These are phyloP conservation scores for Triglochin maritima DNA, from an alignment of 106 monocot genomes.

Conservation along the genomic window DNA sequence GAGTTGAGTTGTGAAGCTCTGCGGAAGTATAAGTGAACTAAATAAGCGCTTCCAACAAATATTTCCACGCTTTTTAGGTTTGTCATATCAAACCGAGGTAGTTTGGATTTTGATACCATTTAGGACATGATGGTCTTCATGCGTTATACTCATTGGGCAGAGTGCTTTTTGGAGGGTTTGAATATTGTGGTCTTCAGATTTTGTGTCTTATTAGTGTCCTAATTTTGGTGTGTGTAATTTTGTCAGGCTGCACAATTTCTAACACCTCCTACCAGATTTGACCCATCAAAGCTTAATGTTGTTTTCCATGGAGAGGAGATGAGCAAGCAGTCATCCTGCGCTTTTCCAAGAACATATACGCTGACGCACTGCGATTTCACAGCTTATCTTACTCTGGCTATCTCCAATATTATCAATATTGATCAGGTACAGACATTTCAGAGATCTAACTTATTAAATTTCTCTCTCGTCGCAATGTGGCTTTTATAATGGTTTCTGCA, in stretches of 20 bases:
- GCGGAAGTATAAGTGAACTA: too few relatives aligned
- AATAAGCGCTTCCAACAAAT: too few relatives aligned
- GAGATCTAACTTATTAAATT: background rate
- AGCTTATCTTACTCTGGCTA: slow-evolving; percentile 68
- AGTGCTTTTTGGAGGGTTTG: background rate
- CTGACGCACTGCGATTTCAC: slow-evolving; percentile 92
- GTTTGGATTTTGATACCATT: background rate
- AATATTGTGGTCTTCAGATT: background rate
- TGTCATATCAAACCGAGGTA: too few relatives aligned
- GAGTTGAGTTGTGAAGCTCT: too few relatives aligned
- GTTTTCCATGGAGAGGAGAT: slow-evolving; percentile 56
- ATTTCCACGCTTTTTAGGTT: too few relatives aligned
- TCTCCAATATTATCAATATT: slow-evolving; percentile 46
- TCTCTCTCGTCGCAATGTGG: too few relatives aligned
- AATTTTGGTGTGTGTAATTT: background rate
- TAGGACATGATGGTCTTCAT: background rate
- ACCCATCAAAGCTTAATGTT: slow-evolving; percentile 78
- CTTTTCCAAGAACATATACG: slow-evolving; percentile 62
- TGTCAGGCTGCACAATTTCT: slow-evolving; percentile 63
- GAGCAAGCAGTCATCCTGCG: slow-evolving; percentile 21
- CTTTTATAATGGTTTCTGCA: too few relatives aligned
- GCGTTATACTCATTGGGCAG: too few relatives aligned
- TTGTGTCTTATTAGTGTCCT: background rate
- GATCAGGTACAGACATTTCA: slow-evolving; percentile 37
- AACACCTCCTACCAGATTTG: slow-evolving; percentile 68